Base-by-base conservation (phyloP, 192 early-diverging fungal genomes). In the Coemansia aciculifera region DNA sequence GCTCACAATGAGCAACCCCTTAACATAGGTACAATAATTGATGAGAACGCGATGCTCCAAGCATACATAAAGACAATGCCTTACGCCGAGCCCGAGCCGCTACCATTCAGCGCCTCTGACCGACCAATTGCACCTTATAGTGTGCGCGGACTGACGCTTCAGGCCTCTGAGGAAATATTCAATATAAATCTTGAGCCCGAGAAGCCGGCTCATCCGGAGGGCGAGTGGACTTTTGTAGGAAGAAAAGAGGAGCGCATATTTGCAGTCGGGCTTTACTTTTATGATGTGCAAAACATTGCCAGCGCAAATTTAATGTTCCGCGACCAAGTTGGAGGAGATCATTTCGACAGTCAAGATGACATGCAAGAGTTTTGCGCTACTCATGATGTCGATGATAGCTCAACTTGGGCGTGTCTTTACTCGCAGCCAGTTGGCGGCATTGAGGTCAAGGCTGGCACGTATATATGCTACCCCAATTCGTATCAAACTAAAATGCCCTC, bases 211-310 rank as follows among this genome's bases (percentile, higher is more conserved):
- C 88, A 86, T 62, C 59, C 70, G 8, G 89, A 86, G 15, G 68
- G 64, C 29, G 52, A 48, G 7, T 93, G 90, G 92, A 87, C 92
- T 43, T 72, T 90, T 1, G 89, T 91, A 56, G 92, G 85, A 5
- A 89, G 86, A 80, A 70, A 73, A 1, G 83, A 87, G 70, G 92
- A 93, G 67, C 70, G 79, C 43, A 90, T 93, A 31, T 75, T 89
- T 3, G 90, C 92, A 1, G 87, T 88, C 0, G 92, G 90, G 9
- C 83, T 91, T 32, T 87, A 87, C 67, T 92, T 90, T 73, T 91
- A 90, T 69, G 82, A 84, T 49, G 64, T 87, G 0, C 84, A 86
- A 19, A 91, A 93, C 81, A 87, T 92, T 52, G 86, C 52, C 52
- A 56, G 29, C 12, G 24, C 52, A 29, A 34, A 32, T 8, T 12